phyloP scores from a whole-genome alignment of 768 basidiomycete genomes.

The Auricularia sp. region DNA sequence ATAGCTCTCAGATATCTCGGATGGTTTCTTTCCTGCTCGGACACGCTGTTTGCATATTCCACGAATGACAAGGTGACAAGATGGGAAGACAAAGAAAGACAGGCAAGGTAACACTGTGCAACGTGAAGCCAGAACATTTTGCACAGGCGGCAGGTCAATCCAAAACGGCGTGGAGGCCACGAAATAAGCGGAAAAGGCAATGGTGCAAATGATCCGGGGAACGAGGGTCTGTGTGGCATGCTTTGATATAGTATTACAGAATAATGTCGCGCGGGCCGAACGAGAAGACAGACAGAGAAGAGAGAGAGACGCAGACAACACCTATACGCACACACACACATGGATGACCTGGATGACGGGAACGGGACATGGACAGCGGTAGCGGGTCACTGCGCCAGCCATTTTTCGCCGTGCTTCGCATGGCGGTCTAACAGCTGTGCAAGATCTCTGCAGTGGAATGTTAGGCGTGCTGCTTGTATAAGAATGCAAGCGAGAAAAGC shows the following conservation, averaged over 20 bases:
- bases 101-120: neutral
- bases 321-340: neutral
- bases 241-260: neutral
- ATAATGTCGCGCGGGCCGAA: neutral
- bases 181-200: neutral
- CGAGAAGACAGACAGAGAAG: neutral
- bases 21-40: conserved; percentile 1
- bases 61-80: neutral
- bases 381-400: conserved; percentile 62
- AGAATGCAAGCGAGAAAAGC: conserved; percentile 12
- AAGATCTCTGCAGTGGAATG: conserved; percentile 35
- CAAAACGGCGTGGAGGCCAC: neutral
- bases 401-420: conserved; percentile 87
- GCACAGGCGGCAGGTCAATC: neutral
- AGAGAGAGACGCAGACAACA: neutral
- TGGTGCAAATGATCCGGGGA: neutral
- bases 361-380: neutral
- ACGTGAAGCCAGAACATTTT: neutral
- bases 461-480: neutral
- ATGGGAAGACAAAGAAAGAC: neutral
- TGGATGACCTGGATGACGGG: neutral
- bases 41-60: conserved; percentile 3
- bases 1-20: neutral
- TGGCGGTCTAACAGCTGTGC: conserved; percentile 86
- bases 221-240: neutral